Evolutionary conservation across 805 yeast species (phyloP), one percentile per base, ranked within the genome.

Genomic region (Pichia californica): DNA sequence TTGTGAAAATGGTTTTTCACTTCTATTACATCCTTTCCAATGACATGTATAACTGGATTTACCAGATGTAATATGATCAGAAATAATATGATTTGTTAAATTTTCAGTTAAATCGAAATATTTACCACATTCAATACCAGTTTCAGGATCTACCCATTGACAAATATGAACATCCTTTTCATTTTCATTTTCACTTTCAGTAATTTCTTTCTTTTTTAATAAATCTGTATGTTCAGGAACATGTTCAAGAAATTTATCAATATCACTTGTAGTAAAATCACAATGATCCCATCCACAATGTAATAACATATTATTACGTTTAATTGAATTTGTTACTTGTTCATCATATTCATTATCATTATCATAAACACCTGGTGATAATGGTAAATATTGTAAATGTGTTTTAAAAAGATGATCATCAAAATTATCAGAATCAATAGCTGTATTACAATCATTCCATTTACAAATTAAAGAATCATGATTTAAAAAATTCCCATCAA

Each of bases 241-340:
- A 62, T 88, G 96, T 33, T 71, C 66, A 10, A 84, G 61, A 26
- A 88, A 63, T 6, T 71, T 58, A 26, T 77, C 67, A 37, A 81
- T 56, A 52, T 78, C 79, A 15, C 63, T 57, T 25, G 83, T 70
- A 18, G 67, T 66, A 56, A 71, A 85, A 34, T 73, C 64, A 69
- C 96, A 88, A 42, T 79, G 71, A 44, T 68, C 63, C 96, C 95
- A 88, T 55, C 80, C 87, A 65, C 96, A 88, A 38, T 71, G 66
- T 40, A 61, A 67, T n/a, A 20, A 23, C 9, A 32, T 14, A 32
- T 32, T 32, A 14, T 19, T 16, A 11, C 18, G 36, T 21, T 33
- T 18, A 20, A 19, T 33, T 18, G 21, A 21, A 18, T 9, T 20
- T 23, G 15, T 40, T 30, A 8, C 27, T 26, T 25, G 35, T n/a